Evolutionary conservation across 2,329 filamentous ascomycete species (phyloP).

Genomic region (Chaetomiaceae sp.): DNA sequence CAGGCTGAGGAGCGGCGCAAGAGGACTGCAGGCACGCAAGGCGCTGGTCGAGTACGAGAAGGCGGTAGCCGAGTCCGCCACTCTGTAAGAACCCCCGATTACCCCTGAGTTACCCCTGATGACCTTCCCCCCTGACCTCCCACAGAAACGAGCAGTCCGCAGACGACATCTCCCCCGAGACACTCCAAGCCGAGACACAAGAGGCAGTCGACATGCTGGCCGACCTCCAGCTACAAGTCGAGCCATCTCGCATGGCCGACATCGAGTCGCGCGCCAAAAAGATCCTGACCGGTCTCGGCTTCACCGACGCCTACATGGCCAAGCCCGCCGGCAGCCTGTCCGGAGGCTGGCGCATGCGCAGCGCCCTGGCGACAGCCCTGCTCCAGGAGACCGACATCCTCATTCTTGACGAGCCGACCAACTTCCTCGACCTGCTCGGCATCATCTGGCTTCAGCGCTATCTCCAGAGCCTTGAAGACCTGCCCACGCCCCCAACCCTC

Average conservation of each 20-base stretch:
- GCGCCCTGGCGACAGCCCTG: slow-evolving; percentile 60
- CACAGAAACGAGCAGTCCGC: slow-evolving; percentile 47
- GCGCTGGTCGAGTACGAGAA: slow-evolving; percentile 66
- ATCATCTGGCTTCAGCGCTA: slow-evolving; percentile 82
- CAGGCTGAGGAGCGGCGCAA: slow-evolving; percentile 65
- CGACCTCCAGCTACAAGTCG: slow-evolving; percentile 63
- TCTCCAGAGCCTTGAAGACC: slow-evolving; percentile 54
- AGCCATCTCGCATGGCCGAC: slow-evolving; percentile 59
- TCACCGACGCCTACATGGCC: slow-evolving; percentile 57
- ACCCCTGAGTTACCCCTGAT: background rate
- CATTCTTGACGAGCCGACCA: slow-evolving; percentile 82
- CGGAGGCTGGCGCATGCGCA: slow-evolving; percentile 72
- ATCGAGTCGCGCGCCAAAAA: slow-evolving; percentile 62
- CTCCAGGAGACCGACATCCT: slow-evolving; percentile 72
- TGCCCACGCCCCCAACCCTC: slow-evolving; percentile 54
- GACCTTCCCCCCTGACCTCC: background rate
- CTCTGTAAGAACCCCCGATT: slow-evolving; percentile 37
- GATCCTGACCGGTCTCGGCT: slow-evolving; percentile 67
- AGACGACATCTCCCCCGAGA: slow-evolving; percentile 52
- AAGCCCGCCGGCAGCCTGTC: slow-evolving; percentile 63
- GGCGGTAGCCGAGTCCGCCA: slow-evolving; percentile 54
- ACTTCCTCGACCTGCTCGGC: slow-evolving; percentile 76
- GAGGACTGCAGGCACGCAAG: slow-evolving; percentile 73
- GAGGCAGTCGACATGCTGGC: slow-evolving; percentile 66
- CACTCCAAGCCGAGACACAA: slow-evolving; percentile 61